phyloP scores from a whole-genome alignment of 2,329 filamentous ascomycete species.

The Sporothrix brasiliensis region DNA sequence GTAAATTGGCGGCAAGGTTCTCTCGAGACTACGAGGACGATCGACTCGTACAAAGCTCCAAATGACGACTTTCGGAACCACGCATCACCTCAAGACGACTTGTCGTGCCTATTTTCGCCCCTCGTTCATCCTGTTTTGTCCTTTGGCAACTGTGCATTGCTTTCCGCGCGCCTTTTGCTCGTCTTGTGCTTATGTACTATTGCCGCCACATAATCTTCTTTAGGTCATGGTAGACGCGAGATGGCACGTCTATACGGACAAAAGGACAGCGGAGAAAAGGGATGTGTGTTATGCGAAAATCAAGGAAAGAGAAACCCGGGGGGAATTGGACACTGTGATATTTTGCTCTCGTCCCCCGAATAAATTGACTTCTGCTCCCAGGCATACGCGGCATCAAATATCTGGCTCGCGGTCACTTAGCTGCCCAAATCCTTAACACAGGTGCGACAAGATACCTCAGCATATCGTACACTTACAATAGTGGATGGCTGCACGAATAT shows the following conservation, averaged over 20 bases:
- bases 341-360: slow-evolving; percentile 10
- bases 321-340: not conserved
- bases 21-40: not conserved
- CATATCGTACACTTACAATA: not conserved
- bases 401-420: not conserved
- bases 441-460: not conserved
- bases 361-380: slow-evolving; percentile 9
- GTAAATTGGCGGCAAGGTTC: not conserved
- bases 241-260: not conserved
- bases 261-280: not conserved
- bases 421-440: not conserved
- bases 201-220: not conserved
- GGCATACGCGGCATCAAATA: slow-evolving; percentile 20
- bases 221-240: not conserved
- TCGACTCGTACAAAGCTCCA: not conserved
- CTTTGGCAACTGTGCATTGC: not conserved
- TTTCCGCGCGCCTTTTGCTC: not conserved
- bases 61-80: not conserved
- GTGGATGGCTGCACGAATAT: slow-evolving; percentile 14
- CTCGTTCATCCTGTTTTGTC: not conserved
- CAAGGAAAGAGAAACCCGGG: not conserved
- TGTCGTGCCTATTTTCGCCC: not conserved
- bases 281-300: not conserved
- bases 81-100: not conserved
- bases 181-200: not conserved